Conservation (phyloP, 2,329 filamentous ascomycete species). For the Hypoxylon sp. region DNA sequence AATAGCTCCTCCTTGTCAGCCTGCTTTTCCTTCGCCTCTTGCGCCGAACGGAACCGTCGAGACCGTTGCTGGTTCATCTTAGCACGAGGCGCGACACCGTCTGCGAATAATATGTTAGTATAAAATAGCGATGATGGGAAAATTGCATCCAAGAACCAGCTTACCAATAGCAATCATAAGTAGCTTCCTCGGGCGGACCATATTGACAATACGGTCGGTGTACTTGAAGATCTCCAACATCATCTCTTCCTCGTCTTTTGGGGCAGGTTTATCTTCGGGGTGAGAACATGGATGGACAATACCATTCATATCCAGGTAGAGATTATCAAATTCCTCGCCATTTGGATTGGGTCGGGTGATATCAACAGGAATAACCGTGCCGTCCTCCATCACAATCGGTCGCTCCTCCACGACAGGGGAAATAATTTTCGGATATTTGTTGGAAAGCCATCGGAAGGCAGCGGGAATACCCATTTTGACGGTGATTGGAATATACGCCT, state of each 20-base stretch:
- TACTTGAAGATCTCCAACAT: slow-evolving; percentile 99
- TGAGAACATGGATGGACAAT: slow-evolving; percentile 99
- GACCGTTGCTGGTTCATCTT: slow-evolving; percentile 99
- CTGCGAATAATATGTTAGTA: slow-evolving; percentile 62
- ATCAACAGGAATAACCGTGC: slow-evolving; percentile 86
- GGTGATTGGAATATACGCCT: slow-evolving; percentile 18
- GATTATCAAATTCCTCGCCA: slow-evolving; percentile 96
- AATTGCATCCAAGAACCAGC: slow-evolving; percentile 54
- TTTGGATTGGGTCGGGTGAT: slow-evolving; percentile 90
- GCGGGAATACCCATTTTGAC: slow-evolving; percentile 90
- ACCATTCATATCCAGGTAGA: slow-evolving; percentile 99
- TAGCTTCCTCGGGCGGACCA: slow-evolving; percentile 95
- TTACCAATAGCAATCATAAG: slow-evolving; percentile 96
- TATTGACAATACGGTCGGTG: slow-evolving; percentile 98
- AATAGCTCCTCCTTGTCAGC: slow-evolving; percentile 90
- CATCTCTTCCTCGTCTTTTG: slow-evolving; percentile 97
- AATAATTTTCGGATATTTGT: slow-evolving; percentile 98
- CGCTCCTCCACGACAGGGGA: slow-evolving; percentile 90
- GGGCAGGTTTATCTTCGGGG: slow-evolving; percentile 91
- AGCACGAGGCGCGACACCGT: slow-evolving; percentile 95
- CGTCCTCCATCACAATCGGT: slow-evolving; percentile 84
- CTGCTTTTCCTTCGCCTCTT: slow-evolving; percentile 95
- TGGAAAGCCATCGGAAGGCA: slow-evolving; percentile 95
- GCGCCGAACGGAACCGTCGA: slow-evolving; percentile 91
- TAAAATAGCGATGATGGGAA: neutral